Percentiles rank a stretch among this genome's conserved stretches.
Evolutionary conservation across 257 asterid species (phyloP).

Genomic region (Lithospermum erythrorhizon): DNA sequence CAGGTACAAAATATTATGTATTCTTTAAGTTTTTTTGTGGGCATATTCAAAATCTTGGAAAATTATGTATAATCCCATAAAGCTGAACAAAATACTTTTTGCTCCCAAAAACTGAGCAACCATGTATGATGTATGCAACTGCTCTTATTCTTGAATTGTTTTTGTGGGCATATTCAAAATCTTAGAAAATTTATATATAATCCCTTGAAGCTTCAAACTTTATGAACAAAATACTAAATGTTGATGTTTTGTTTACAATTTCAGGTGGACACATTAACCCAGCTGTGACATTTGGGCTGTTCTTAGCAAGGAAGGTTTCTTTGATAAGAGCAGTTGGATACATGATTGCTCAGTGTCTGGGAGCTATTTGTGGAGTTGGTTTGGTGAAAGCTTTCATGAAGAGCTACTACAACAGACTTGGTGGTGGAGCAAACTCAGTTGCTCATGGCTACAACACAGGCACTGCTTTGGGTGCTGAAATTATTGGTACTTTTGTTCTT

Average conservation of each 20-base stretch:
- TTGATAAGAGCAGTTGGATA: constrained; percentile 58
- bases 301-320: constrained; percentile 82
- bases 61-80: too few species aligned
- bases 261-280: constrained; percentile 77
- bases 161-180: neutral
- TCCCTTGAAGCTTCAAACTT: neutral
- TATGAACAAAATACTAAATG: neutral
- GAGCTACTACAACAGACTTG: constrained; percentile 36
- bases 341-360: constrained; percentile 73
- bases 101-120: neutral
- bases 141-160: neutral
- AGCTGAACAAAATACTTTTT: neutral
- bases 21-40: neutral
- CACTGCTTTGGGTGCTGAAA: constrained; percentile 85
- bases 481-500: constrained; percentile 68
- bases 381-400: constrained; percentile 82
- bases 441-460: constrained; percentile 65
- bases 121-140: neutral
- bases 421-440: constrained; percentile 75
- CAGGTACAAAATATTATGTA: constrained; percentile 25
- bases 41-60: neutral
- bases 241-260: neutral
- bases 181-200: neutral
- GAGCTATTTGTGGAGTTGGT: constrained; percentile 89
- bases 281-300: constrained; percentile 82